These are phyloP conservation scores for Mycena alexandri DNA, from an alignment of 768 basidiomycete genomes.

Conservation along the genomic window DNA sequence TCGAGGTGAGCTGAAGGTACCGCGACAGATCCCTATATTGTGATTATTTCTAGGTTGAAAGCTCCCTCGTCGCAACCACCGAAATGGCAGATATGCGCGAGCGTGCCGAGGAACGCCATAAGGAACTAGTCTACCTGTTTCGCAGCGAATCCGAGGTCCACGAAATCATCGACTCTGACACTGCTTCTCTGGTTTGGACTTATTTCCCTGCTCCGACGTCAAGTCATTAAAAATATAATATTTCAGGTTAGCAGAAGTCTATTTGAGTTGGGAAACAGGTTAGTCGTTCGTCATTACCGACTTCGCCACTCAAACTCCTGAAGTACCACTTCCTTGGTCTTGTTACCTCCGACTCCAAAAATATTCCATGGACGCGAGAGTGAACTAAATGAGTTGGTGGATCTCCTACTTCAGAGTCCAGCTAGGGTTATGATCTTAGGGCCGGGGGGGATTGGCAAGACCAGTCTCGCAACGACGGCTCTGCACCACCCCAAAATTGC, in stretches of 20 bases:
- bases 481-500: conserved; percentile 1
- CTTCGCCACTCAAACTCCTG: too few species aligned
- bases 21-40: background rate
- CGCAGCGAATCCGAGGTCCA: background rate
- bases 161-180: background rate
- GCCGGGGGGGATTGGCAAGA: conserved; percentile 23
- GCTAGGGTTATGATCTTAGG: conserved; percentile 10
- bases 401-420: conserved; percentile 3
- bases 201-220: background rate
- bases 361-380: conserved; percentile 17
- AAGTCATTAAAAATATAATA: background rate
- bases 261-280: conserved; percentile 9
- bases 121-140: conserved; percentile 1
- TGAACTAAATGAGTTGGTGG: conserved; percentile 2
- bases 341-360: conserved; percentile 15
- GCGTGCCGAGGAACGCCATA: conserved; percentile 1
- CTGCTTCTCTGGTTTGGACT: background rate
- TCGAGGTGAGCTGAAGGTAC: conserved; percentile 1
- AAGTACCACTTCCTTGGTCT: conserved; percentile 6
- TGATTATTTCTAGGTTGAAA: conserved; percentile 8
- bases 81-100: conserved; percentile 14
- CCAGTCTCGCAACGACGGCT: background rate
- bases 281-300: background rate
- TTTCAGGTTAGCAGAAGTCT: background rate
- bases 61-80: background rate